Evolutionary conservation across 1,284 basidiomycete species (phyloP).

Genomic region (Xerocomus nothofagi): DNA sequence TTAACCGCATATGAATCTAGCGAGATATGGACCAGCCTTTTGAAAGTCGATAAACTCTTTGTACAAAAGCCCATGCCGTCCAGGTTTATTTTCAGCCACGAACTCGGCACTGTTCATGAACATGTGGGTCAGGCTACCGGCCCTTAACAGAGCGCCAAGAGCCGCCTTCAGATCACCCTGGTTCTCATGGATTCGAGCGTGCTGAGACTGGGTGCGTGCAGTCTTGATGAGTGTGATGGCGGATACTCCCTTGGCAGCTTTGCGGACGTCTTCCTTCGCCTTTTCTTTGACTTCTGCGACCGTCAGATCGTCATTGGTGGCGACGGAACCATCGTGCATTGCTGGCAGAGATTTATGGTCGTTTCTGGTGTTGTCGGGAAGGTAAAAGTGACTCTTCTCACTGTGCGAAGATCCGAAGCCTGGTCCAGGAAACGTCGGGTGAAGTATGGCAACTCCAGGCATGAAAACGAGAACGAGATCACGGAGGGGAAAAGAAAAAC

Average conservation of each 20-base stretch:
- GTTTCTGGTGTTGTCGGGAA: slow-evolving; percentile 21
- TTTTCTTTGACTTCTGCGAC: slow-evolving; percentile 64
- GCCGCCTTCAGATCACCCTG: slow-evolving; percentile 61
- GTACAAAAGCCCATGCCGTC: slow-evolving; percentile 49
- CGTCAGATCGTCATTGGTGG: slow-evolving; percentile 36
- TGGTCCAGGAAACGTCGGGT: slow-evolving; percentile 32
- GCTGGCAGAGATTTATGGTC: slow-evolving; percentile 15
- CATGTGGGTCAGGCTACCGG: slow-evolving; percentile 56
- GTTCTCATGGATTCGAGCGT: slow-evolving; percentile 51
- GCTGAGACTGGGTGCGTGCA: slow-evolving; percentile 55
- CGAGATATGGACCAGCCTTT: slow-evolving; percentile 44
- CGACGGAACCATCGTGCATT: slow-evolving; percentile 35
- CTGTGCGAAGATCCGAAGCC: slow-evolving; percentile 33
- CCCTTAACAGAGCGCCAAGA: slow-evolving; percentile 56
- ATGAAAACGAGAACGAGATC: slow-evolving; percentile 28
- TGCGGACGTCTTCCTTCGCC: slow-evolving; percentile 56
- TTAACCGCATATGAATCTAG: slow-evolving; percentile 20
- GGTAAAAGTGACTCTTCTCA: slow-evolving; percentile 24
- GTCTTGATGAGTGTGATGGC: slow-evolving; percentile 55
- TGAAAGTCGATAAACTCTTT: slow-evolving; percentile 61
- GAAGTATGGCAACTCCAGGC: slow-evolving; percentile 41
- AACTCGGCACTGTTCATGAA: slow-evolving; percentile 61
- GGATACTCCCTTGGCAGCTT: slow-evolving; percentile 53
- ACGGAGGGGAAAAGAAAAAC: not conserved
- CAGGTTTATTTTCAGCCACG: slow-evolving; percentile 45